phyloP scores from a whole-genome alignment of 139 green algal genomes.

The Nannochloris sp. region DNA sequence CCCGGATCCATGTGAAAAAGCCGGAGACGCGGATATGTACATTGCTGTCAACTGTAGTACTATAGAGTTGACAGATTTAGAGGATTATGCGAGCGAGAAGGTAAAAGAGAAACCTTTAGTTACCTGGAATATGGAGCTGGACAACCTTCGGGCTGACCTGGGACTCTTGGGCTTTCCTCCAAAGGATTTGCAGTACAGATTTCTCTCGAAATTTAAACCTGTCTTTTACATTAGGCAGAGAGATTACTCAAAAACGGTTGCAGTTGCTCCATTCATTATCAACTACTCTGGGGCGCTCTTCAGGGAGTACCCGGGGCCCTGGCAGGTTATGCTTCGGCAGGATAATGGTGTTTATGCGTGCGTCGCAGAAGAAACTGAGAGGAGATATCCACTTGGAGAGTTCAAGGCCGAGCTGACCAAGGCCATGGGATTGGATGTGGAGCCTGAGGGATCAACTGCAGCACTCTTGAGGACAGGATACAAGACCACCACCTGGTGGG shows the following conservation, averaged over 20 bases:
- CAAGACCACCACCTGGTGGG: slow-evolving; percentile 87
- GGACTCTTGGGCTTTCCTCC: slow-evolving; percentile 74
- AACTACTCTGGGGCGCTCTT: slow-evolving; percentile 87
- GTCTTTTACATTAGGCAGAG: slow-evolving; percentile 78
- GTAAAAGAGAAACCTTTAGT: slow-evolving; percentile 42
- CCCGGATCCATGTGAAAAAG: slow-evolving; percentile 16
- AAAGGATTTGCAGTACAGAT: slow-evolving; percentile 75
- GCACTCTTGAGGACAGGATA: slow-evolving; percentile 68
- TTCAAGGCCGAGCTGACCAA: slow-evolving; percentile 75
- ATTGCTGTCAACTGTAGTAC: slow-evolving; percentile 78
- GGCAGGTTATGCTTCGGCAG: slow-evolving; percentile 88
- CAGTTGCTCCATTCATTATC: slow-evolving; percentile 76
- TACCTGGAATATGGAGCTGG: slow-evolving; percentile 93
- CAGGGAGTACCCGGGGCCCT: slow-evolving; percentile 82
- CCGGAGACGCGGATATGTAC: slow-evolving; percentile 67
- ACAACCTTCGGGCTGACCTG: slow-evolving; percentile 84
- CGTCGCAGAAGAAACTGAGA: slow-evolving; percentile 47
- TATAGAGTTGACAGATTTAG: slow-evolving; percentile 64
- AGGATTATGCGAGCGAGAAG: slow-evolving; percentile 47
- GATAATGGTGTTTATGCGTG: slow-evolving; percentile 74
- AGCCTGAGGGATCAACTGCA: slow-evolving; percentile 60
- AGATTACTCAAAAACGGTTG: slow-evolving; percentile 53
- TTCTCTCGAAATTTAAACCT: slow-evolving; percentile 66
- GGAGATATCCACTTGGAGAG: slow-evolving; percentile 67
- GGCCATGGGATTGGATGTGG: slow-evolving; percentile 80